Conservation (phyloP, 257 asterid genomes). For the Penstemon barbatus region DNA sequence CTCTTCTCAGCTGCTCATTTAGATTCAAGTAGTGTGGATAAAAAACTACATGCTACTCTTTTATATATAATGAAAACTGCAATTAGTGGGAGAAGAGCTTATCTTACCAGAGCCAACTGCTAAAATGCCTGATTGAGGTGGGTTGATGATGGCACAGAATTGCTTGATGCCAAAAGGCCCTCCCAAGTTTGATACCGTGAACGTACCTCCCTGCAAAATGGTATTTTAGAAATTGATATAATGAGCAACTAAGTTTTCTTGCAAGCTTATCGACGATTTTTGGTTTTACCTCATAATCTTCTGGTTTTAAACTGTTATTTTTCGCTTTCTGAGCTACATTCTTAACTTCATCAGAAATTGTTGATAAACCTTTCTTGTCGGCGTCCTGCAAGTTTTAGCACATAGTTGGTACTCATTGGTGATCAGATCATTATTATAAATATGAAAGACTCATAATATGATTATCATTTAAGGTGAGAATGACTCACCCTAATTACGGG, state of each 20-base stretch:
- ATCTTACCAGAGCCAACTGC: slow-evolving; percentile 90
- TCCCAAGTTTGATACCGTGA: slow-evolving; percentile 88
- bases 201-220: slow-evolving; percentile 83
- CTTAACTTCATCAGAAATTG: slow-evolving; percentile 84
- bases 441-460: neutral
- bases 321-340: slow-evolving; percentile 78
- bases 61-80: neutral
- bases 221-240: slow-evolving; percentile 8
- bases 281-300: slow-evolving; percentile 79
- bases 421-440: slow-evolving; percentile 14
- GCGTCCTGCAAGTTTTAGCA: slow-evolving; percentile 68
- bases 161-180: slow-evolving; percentile 98
- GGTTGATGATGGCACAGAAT: slow-evolving; percentile 94
- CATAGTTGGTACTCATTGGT: slow-evolving; percentile 14
- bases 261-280: neutral
- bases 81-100: slow-evolving; percentile 4
- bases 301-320: slow-evolving; percentile 88
- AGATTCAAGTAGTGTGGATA: slow-evolving; percentile 19
- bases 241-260: neutral
- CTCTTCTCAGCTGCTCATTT: slow-evolving; percentile 81
- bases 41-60: neutral
- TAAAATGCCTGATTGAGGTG: slow-evolving; percentile 94
- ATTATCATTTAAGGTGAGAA: slow-evolving; percentile 10
- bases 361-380: slow-evolving; percentile 90
- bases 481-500: slow-evolving; percentile 76